Conservation (phyloP, 2,329 filamentous ascomycete species). For the Cordyceps javanica region DNA sequence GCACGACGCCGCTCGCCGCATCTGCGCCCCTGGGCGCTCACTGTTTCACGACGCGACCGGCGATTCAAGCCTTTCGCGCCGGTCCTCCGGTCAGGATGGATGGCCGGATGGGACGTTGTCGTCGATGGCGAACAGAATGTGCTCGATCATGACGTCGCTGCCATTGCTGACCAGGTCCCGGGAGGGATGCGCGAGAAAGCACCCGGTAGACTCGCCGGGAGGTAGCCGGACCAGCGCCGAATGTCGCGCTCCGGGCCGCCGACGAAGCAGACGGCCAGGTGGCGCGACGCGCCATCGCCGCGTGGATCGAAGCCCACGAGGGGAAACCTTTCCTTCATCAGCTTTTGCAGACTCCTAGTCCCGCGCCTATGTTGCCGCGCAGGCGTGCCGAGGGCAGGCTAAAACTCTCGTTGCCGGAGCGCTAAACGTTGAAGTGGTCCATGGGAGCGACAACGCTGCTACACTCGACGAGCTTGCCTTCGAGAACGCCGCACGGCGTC, state of each 20-base stretch:
- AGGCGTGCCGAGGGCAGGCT: constrained; percentile 38
- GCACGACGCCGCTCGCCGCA: constrained; percentile 25
- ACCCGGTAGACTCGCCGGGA: constrained; percentile 33
- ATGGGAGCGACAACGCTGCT: constrained; percentile 37
- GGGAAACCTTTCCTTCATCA: neutral
- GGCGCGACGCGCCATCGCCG: constrained; percentile 29
- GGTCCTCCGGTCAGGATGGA: constrained; percentile 24
- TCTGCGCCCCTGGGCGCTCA: constrained; percentile 25
- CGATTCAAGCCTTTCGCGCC: neutral
- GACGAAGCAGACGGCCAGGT: constrained; percentile 33
- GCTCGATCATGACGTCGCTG: constrained; percentile 18
- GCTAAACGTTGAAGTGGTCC: constrained; percentile 36
- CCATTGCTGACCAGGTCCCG: constrained; percentile 16
- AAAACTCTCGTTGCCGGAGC: constrained; percentile 33
- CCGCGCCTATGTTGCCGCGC: constrained; percentile 30
- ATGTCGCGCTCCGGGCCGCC: constrained; percentile 27
- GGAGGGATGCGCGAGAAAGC: constrained; percentile 27
- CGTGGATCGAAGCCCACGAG: constrained; percentile 43
- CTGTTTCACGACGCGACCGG: constrained; percentile 5
- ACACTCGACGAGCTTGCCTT: constrained; percentile 34
- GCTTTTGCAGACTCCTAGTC: neutral
- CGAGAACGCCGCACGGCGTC: constrained; percentile 32
- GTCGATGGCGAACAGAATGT: constrained; percentile 19
- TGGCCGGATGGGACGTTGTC: constrained; percentile 23
- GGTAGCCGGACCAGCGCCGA: constrained; percentile 29